Evolutionary conservation across 371 early-diverging fungal species (phyloP), one percentile per base, ranked within the genome.

Genomic region (Rhizopus arrhizus): DNA sequence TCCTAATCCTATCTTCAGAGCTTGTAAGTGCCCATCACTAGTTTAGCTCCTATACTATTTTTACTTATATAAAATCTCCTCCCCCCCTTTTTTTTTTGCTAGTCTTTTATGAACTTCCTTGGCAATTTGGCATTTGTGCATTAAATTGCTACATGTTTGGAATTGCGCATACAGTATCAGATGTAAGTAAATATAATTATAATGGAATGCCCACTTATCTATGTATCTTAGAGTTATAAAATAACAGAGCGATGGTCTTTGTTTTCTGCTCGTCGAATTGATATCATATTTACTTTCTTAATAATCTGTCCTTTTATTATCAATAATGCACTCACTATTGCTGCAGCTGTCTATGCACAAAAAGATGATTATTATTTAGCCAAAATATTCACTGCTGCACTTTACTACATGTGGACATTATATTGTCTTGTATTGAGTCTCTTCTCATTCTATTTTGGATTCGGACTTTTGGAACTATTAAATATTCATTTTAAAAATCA

Each of bases 141-240:
- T 66, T 77, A 29, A 38, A 72, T 5, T 66, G 72, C 31, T 77
- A 77, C 48, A 59, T 77, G 0, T 77, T 72, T 70, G 78, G 78
- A 28, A 72, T 77, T 57, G 72, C 73, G 2, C 74, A 72, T 32
- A 74, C 72, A 1, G 69, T 77, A 3, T 64, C 64, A 9, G 67
- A 69, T 65, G 78, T 74, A 74, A 43, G 67, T 50, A 31, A 33
- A 40, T n/a, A 28, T 8, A n/a, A 41, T 35, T 56, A 49, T 50
- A 12, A 43, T 4, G 3, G 16, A 22, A 9, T 42, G 5, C 34
- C 5, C 11, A 4, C 43, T 43, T 48, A 45, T 33, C n/a, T 32
- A 22, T 11, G 22, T 56, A 9, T 7, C 41, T 54, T 52, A 76
- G 77, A 73, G 69, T 52, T 68, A 63, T 49, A 66, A 63, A 48